Evolutionary conservation across 208 protist species (phyloP).

Genomic region (Trypanosomatidae sp.): DNA sequence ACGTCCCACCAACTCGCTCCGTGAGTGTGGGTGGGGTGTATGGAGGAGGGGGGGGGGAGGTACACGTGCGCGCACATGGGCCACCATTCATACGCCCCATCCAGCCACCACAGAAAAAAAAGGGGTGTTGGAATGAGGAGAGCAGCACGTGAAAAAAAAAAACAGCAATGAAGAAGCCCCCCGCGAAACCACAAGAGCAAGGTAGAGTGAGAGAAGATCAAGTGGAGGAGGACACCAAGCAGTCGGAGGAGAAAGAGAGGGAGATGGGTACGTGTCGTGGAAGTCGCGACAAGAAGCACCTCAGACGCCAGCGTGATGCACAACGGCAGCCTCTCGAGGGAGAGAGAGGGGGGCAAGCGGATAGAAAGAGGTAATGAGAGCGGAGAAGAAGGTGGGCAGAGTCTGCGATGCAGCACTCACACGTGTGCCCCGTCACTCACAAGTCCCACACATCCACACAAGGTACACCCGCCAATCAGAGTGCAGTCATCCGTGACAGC

Average conservation of each 20-base stretch:
- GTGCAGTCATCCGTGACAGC: background rate
- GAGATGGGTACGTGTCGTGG: background rate
- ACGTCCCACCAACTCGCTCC: background rate
- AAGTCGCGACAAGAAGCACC: background rate
- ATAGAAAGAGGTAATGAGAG: background rate
- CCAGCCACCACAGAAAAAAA: background rate
- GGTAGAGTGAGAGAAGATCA: background rate
- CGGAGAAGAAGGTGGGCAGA: background rate
- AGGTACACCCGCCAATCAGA: background rate
- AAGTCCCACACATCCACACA: background rate
- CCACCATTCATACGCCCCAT: background rate
- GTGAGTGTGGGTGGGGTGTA: background rate
- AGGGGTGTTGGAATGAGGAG: slow-evolving; percentile 8
- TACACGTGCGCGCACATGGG: background rate
- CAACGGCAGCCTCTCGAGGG: background rate
- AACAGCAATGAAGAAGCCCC: background rate
- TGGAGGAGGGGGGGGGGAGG: background rate
- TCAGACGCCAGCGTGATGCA: background rate
- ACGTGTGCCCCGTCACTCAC: background rate
- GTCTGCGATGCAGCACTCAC: background rate
- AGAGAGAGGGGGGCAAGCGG: background rate
- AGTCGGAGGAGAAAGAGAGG: background rate
- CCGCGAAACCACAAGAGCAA: background rate
- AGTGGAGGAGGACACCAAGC: background rate
- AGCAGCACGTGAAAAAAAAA: slow-evolving; percentile 6